phyloP scores from a whole-genome alignment of 257 asterid species.

The Jasminum sambac region DNA sequence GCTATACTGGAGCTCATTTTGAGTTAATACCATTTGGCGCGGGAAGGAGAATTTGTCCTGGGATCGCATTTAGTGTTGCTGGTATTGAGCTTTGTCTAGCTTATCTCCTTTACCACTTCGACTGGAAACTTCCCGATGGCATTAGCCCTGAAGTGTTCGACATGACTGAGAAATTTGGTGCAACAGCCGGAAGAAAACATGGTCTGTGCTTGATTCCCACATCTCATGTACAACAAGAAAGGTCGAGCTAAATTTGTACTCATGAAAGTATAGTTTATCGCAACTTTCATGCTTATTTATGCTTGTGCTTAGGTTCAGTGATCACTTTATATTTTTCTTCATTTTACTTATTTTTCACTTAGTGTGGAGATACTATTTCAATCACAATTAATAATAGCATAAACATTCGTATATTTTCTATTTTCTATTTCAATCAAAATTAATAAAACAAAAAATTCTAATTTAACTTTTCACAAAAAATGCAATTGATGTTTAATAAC shows the following conservation, averaged over 20 bases:
- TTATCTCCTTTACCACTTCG: conserved; percentile 30
- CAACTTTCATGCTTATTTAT: no score
- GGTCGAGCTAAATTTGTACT: neutral
- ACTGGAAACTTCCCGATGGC: conserved; percentile 38
- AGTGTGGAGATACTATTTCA: no score
- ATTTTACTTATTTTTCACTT: no score
- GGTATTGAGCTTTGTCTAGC: conserved; percentile 33
- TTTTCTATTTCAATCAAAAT: no score
- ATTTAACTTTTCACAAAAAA: no score
- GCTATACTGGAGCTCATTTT: conserved; percentile 29
- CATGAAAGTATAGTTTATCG: neutral
- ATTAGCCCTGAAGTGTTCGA: conserved; percentile 23
- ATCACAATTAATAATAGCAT: no score
- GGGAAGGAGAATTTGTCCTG: conserved; percentile 40
- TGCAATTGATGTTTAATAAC: no score
- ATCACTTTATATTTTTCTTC: no score
- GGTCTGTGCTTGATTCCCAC: conserved; percentile 27
- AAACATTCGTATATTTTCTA: no score
- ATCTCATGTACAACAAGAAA: neutral
- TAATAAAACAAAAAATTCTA: no score
- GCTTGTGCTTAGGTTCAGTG: no score
- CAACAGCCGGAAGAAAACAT: conserved; percentile 28
- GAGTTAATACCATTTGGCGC: conserved; percentile 38
- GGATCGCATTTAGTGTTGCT: conserved; percentile 25
- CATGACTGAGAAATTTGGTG: conserved; percentile 37